A percentile compares a stretch with the other conserved stretches of the same genome.
Evolutionary conservation across 192 early-diverging fungal species (phyloP).

Genomic region (Coemansia sp.): DNA sequence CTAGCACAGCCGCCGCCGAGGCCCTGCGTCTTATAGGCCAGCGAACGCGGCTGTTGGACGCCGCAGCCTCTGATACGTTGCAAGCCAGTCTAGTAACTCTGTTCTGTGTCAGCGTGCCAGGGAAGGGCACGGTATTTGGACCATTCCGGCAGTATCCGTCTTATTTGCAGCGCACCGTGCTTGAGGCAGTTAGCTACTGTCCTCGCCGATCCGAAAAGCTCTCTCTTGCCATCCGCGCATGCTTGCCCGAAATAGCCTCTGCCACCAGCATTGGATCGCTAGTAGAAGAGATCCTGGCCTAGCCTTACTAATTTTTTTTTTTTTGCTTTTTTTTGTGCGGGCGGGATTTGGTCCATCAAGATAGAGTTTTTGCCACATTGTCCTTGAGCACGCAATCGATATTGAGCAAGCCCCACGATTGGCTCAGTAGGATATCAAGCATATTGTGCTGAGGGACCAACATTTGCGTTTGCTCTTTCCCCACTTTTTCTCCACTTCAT

Average conservation of each 20-base stretch:
- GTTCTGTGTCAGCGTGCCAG: conserved; percentile 46
- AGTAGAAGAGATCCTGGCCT: conserved; percentile 11
- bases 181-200: conserved; percentile 34
- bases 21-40: conserved; percentile 38
- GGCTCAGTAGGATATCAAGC: not conserved
- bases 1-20: conserved; percentile 26
- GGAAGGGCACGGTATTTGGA: conserved; percentile 41
- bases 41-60: conserved; percentile 42
- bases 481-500: not conserved
- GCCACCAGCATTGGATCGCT: conserved; percentile 10
- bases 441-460: too few relatives aligned
- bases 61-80: conserved; percentile 10
- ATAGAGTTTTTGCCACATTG: too few relatives aligned
- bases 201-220: conserved; percentile 17
- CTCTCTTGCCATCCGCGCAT: conserved; percentile 22
- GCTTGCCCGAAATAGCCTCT: conserved; percentile 5
- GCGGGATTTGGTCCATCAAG: too few relatives aligned
- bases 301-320: not conserved
- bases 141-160: conserved; percentile 42
- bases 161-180: conserved; percentile 30
- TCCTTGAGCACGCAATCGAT: not conserved
- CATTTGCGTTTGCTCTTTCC: not conserved
- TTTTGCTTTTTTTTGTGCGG: too few relatives aligned
- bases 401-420: not conserved
- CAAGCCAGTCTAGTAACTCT: conserved; percentile 42